Conservation (phyloP, 768 basidiomycete species). For the Lactarius sanguifluus region DNA sequence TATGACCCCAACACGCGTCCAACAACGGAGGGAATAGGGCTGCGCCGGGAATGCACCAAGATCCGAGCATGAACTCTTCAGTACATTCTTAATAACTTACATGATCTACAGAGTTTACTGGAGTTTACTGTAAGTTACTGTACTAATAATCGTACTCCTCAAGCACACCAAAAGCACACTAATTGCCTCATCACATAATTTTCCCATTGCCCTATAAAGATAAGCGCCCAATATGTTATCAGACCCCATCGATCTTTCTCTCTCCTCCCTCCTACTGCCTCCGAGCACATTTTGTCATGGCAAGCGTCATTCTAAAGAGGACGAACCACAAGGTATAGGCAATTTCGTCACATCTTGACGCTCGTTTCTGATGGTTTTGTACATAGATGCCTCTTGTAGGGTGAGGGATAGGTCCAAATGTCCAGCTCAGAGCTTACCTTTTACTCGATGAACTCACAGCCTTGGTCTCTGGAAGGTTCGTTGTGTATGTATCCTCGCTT, state of each 20-base stretch:
- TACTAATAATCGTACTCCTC: neutral
- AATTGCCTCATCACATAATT: neutral
- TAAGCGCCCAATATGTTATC: slow-evolving; percentile 3
- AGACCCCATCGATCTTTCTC: neutral
- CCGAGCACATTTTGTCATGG: slow-evolving; percentile 41
- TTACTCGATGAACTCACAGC: slow-evolving; percentile 37
- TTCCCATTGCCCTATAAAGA: neutral
- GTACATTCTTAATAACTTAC: too few relatives aligned
- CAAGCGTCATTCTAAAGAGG: slow-evolving; percentile 53
- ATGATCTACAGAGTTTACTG: too few relatives aligned
- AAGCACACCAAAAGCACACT: too few relatives aligned
- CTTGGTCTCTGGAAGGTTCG: slow-evolving; percentile 71
- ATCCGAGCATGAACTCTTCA: too few relatives aligned
- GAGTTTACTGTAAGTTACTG: too few relatives aligned
- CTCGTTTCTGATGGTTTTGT: slow-evolving; percentile 14
- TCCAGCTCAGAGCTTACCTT: slow-evolving; percentile 21
- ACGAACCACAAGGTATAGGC: slow-evolving; percentile 56
- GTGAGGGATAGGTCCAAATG: slow-evolving; percentile 40
- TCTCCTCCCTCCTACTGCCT: slow-evolving; percentile 9
- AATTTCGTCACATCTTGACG: slow-evolving; percentile 6
- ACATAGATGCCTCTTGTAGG: slow-evolving; percentile 69
- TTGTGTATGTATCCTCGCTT: slow-evolving; percentile 1
- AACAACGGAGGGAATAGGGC: too few relatives aligned
- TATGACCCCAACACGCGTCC: too few relatives aligned
- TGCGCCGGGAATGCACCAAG: too few relatives aligned